Base-by-base conservation (phyloP, 2,329 filamentous ascomycete genomes). In the Metarhizium anisopliae region DNA sequence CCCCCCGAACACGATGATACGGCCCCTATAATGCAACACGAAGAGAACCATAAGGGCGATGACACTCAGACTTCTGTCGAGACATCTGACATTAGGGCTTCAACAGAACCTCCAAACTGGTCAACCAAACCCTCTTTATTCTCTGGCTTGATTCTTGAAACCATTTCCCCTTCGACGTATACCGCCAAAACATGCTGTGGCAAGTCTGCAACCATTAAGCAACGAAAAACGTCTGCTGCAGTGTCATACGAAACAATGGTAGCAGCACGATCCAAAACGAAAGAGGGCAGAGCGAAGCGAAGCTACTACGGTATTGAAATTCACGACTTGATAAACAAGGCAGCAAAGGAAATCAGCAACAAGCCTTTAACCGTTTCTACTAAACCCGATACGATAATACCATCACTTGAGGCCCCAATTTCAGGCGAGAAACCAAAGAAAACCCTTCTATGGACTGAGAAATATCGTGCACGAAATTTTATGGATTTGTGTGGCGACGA, bases 401-500 rank as follows among this genome's bases (percentile, higher is more conserved):
- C 62, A 25, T 77, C 78, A 1, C 69, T 78, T 16, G 78, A 81
- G 59, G 59, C 56, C n/a, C 59, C 52, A 36, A 55, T 36, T 5
- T 36, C 59, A 1, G 63, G 55, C 5, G 77, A 73, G 59, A 78
- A 73, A 58, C 65, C 70, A 0, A 78, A 74, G 57, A 74, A 71
- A 59, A 80, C 83, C 0, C 70, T 90, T 36, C 76, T 99, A 67
- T 99, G 94, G 94, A 96, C 93, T 0, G 94, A 99, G 68, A 99
- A 99, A 68, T 99, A 99, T 67, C 86, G 94, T 40, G 94, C 94
- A 32, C 84, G 84, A 58, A 93, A 85, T 63, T 99, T 97, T 64
- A 89, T 92, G 63, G 94, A 99, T 63, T 78, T 99, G 0, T 90
- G 95, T 51, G 95, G 95, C 32, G 94, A 99, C 63, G 94, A 99